Conservation (phyloP, 768 basidiomycete genomes). For the Albatrellus ellisii region DNA sequence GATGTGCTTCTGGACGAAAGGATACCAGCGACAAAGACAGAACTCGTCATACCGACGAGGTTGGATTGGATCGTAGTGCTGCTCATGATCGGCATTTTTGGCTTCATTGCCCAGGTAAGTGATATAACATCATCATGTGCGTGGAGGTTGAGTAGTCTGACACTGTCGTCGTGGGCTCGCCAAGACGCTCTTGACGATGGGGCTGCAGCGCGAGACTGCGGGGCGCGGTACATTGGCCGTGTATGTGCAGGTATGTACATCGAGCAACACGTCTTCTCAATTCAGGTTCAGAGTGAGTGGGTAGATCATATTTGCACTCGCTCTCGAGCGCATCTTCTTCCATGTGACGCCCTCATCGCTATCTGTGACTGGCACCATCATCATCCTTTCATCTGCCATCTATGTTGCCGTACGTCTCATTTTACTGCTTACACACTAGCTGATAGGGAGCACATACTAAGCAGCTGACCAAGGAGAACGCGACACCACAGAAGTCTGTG, state of each 20-base stretch:
- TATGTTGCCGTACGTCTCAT: slow-evolving; percentile 45
- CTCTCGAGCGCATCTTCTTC: slow-evolving; percentile 57
- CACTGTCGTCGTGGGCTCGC: background rate
- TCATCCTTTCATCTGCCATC: slow-evolving; percentile 51
- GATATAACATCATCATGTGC: background rate
- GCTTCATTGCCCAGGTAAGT: slow-evolving; percentile 31
- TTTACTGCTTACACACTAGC: too few relatives aligned
- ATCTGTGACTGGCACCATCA: slow-evolving; percentile 45
- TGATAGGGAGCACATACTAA: too few relatives aligned
- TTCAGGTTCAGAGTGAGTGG: background rate
- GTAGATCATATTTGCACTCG: slow-evolving; percentile 54
- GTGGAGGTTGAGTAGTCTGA: too few relatives aligned
- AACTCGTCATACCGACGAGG: slow-evolving; percentile 32
- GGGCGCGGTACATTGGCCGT: slow-evolving; percentile 49
- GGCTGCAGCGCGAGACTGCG: slow-evolving; percentile 52
- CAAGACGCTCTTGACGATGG: slow-evolving; percentile 44
- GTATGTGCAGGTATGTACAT: slow-evolving; percentile 34
- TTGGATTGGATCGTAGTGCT: slow-evolving; percentile 33
- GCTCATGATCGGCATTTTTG: slow-evolving; percentile 37
- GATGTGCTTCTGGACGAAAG: slow-evolving; percentile 16
- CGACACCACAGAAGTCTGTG: background rate
- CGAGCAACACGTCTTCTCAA: slow-evolving; percentile 6
- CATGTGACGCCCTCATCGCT: slow-evolving; percentile 41
- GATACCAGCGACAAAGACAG: slow-evolving; percentile 28
- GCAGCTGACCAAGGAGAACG: slow-evolving; percentile 16